Evolutionary conservation across 2,329 filamentous ascomycete genomes (phyloP).

Genomic region (Cladosporium sphaerospermum): DNA sequence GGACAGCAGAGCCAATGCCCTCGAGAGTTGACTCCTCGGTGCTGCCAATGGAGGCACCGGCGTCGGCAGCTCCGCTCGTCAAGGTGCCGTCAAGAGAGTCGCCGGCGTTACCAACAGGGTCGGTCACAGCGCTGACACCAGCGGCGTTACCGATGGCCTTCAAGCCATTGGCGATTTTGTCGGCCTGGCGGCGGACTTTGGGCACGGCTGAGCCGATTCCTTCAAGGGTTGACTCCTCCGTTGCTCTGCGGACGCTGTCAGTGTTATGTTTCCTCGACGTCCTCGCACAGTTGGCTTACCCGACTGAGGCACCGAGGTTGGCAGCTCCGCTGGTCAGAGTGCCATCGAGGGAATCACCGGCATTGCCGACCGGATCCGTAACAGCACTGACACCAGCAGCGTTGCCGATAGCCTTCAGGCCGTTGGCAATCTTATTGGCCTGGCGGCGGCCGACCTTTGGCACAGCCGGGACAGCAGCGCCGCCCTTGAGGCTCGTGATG

Average conservation of each 20-base stretch:
- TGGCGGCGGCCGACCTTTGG: constrained; percentile 8
- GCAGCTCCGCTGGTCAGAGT: constrained; percentile 10
- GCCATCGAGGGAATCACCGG: constrained; percentile 12
- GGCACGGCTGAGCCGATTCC: constrained; percentile 12
- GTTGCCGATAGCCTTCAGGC: constrained; percentile 10
- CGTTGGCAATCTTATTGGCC: constrained; percentile 15
- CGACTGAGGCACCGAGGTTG: constrained; percentile 12
- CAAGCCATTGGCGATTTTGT: constrained; percentile 15
- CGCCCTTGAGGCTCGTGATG: not conserved
- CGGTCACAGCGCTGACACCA: constrained; percentile 7
- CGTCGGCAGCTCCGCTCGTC: constrained; percentile 10
- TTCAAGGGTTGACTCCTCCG: constrained; percentile 14
- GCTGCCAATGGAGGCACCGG: constrained; percentile 11
- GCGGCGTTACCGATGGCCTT: constrained; percentile 12
- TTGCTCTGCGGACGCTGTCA: not conserved
- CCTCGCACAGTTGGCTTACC: not conserved
- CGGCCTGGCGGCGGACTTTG: constrained; percentile 12
- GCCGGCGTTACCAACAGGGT: not conserved
- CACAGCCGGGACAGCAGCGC: not conserved
- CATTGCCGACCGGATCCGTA: constrained; percentile 8
- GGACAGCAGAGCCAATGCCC: constrained; percentile 7
- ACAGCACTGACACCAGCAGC: constrained; percentile 11
- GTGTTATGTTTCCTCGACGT: not conserved
- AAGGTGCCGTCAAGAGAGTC: constrained; percentile 12
- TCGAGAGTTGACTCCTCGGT: constrained; percentile 12